phyloP scores from a whole-genome alignment of 2,329 filamentous ascomycete genomes.

The Colletotrichum cordylinicola region DNA sequence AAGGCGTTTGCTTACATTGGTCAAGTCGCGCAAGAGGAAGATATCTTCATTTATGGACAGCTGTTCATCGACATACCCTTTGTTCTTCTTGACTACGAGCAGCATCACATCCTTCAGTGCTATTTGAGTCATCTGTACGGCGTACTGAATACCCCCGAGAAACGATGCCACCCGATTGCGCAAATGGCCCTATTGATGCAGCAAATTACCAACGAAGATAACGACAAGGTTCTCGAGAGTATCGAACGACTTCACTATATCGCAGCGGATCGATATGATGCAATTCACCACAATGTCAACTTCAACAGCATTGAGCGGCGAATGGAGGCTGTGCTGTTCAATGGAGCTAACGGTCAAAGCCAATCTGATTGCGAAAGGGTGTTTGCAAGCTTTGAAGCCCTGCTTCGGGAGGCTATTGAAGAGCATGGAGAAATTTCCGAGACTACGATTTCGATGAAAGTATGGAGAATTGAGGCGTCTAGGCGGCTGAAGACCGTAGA shows the following conservation, averaged over 20 bases:
- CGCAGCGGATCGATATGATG: neutral
- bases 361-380: neutral
- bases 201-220: neutral
- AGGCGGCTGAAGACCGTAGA: neutral
- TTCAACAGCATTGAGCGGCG: neutral
- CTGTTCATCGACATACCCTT: neutral
- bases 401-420: neutral
- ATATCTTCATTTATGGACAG: neutral
- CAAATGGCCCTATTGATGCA: neutral
- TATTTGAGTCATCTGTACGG: neutral
- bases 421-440: neutral
- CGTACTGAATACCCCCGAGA: neutral
- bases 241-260: neutral
- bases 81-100: neutral
- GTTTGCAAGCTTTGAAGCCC: neutral
- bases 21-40: neutral
- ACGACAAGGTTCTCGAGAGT: neutral
- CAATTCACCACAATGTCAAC: neutral
- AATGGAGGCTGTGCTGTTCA: neutral
- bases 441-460: neutral
- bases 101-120: neutral
- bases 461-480: neutral
- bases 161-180: neutral
- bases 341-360: neutral
- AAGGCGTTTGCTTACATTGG: neutral